phyloP scores from a whole-genome alignment of 1,139 yeast genomes.

The Hyphopichia buzzinii region DNA sequence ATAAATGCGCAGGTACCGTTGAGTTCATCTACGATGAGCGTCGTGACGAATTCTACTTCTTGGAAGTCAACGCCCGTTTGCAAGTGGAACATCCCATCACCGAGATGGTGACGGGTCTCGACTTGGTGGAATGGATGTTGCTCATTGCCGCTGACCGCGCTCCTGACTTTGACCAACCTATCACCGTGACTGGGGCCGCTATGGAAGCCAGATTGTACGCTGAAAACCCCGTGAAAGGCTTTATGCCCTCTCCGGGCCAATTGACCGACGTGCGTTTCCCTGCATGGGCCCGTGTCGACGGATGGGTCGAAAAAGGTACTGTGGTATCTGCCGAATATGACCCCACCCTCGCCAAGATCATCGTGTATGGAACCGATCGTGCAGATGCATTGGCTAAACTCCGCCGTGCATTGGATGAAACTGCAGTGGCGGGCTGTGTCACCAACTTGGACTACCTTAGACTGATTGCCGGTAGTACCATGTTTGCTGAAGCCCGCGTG shows the following conservation, averaged over 20 bases:
- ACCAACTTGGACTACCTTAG: conserved; percentile 89
- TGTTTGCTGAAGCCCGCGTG: conserved; percentile 82
- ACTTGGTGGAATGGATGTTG: conserved; percentile 96
- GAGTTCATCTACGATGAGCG: conserved; percentile 88
- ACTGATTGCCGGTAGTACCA: conserved; percentile 75
- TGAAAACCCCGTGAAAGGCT: conserved; percentile 93
- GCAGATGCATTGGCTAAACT: conserved; percentile 76
- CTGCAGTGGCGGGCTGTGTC: conserved; percentile 82
- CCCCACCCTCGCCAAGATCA: conserved; percentile 93
- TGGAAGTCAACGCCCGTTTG: conserved; percentile 93
- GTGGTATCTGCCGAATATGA: conserved; percentile 89
- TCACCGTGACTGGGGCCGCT: conserved; percentile 75
- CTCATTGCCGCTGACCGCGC: conserved; percentile 85
- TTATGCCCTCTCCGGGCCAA: conserved; percentile 95
- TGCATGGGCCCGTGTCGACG: conserved; percentile 85
- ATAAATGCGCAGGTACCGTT: conserved; percentile 96
- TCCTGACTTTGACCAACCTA: conserved; percentile 64
- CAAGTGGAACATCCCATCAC: conserved; percentile 99
- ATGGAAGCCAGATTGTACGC: conserved; percentile 97
- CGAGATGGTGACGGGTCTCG: conserved; percentile 91
- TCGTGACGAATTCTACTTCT: conserved; percentile 86
- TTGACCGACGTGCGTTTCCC: conserved; percentile 84
- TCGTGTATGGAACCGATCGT: conserved; percentile 89
- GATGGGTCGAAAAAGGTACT: conserved; percentile 94
- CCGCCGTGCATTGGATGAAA: conserved; percentile 79